phyloP scores from a whole-genome alignment of 176 grass and related monocot species.

The Ensete glaucum region DNA sequence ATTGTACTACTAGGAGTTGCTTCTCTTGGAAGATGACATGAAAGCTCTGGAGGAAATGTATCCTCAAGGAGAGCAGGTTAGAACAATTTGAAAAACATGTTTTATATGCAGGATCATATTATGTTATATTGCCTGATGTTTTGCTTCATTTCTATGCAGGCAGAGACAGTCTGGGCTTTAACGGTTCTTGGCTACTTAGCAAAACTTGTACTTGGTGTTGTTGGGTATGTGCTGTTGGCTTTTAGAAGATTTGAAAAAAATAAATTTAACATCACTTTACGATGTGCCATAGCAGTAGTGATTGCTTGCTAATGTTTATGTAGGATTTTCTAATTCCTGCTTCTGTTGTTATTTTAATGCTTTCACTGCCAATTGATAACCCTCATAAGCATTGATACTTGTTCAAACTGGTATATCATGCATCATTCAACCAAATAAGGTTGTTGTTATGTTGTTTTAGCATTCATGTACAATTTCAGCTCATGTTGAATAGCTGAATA shows the following conservation, averaged over 20 bases:
- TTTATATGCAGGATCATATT: not conserved
- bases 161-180: slow-evolving; percentile 81
- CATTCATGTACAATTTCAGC: not conserved
- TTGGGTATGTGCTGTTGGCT: slow-evolving; percentile 50
- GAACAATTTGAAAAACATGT: not conserved
- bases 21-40: slow-evolving; percentile 92
- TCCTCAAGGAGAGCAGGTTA: slow-evolving; percentile 67
- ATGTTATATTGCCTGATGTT: not conserved
- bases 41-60: slow-evolving; percentile 99
- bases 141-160: slow-evolving; percentile 41
- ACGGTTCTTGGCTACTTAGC: slow-evolving; percentile 83
- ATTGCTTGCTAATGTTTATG: not conserved
- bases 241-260: not conserved
- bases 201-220: slow-evolving; percentile 65
- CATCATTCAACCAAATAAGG: not conserved
- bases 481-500: too few relatives aligned
- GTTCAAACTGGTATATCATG: not conserved
- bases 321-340: not conserved
- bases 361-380: not conserved
- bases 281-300: too few relatives aligned
- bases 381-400: not conserved
- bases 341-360: not conserved
- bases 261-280: not conserved
- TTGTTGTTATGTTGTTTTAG: not conserved
- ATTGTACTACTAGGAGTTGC: slow-evolving; percentile 41